phyloP scores from a whole-genome alignment of 371 early-diverging fungal genomes.

The Mortierella sp. region DNA sequence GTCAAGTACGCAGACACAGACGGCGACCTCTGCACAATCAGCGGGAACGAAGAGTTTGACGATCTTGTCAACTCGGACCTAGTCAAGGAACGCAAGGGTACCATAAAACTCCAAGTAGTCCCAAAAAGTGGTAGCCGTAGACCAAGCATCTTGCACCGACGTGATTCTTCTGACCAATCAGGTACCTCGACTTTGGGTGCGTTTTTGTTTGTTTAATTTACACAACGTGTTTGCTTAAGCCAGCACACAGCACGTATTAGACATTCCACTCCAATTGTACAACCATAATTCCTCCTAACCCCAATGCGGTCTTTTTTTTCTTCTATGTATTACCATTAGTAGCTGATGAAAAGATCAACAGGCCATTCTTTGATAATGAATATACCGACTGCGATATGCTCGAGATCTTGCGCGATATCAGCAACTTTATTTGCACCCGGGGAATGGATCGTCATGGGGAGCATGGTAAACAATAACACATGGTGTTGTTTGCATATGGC shows the following conservation, averaged over 20 bases:
- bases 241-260: too few relatives aligned
- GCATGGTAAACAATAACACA: constrained; percentile 7
- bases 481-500: too few relatives aligned
- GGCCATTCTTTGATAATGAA: constrained; percentile 40
- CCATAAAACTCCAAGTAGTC: constrained; percentile 39
- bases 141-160: constrained; percentile 42
- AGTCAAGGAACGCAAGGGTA: constrained; percentile 45
- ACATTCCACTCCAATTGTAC: background rate
- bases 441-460: constrained; percentile 50
- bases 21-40: constrained; percentile 54
- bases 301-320: background rate
- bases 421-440: constrained; percentile 57
- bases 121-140: constrained; percentile 20
- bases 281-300: background rate
- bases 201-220: background rate
- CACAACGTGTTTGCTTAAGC: too few relatives aligned
- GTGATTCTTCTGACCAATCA: constrained; percentile 48
- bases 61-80: constrained; percentile 51
- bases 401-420: constrained; percentile 64
- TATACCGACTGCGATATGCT: constrained; percentile 55
- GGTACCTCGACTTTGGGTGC: constrained; percentile 47
- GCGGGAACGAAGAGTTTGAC: constrained; percentile 43
- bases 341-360: constrained; percentile 6
- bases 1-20: constrained; percentile 55
- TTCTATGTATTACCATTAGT: background rate